Percentiles rank a stretch among this genome's conserved stretches.
Evolutionary conservation across 495 filamentous ascomycete genomes (phyloP).

Genomic region (Geopyxis carbonaria): DNA sequence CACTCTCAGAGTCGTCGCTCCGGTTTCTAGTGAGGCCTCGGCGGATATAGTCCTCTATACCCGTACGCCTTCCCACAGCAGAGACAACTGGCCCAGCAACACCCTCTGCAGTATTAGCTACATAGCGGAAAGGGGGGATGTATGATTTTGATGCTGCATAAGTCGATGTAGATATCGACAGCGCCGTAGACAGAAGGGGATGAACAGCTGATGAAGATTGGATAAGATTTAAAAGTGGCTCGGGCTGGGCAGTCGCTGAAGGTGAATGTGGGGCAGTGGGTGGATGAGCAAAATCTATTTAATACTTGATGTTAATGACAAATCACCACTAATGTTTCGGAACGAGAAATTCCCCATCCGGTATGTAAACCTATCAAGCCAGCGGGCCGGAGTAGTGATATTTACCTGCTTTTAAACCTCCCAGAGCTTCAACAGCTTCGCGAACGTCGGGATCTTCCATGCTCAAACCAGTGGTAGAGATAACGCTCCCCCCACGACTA

Average conservation of each 20-base stretch:
- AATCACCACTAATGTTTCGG: background rate
- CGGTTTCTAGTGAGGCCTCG: constrained; percentile 36
- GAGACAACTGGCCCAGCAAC: constrained; percentile 68
- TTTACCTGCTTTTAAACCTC: constrained; percentile 66
- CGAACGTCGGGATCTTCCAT: constrained; percentile 72
- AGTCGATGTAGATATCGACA: constrained; percentile 61
- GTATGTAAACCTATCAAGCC: constrained; percentile 24
- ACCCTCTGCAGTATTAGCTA: constrained; percentile 72
- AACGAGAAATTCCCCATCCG: constrained; percentile 21
- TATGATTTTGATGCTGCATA: constrained; percentile 75
- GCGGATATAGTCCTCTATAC: constrained; percentile 63
- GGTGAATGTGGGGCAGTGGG: constrained; percentile 8
- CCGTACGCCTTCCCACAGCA: constrained; percentile 62
- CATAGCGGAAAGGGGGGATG: constrained; percentile 63
- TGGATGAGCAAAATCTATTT: constrained; percentile 14
- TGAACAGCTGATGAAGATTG: constrained; percentile 26
- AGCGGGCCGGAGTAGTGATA: background rate
- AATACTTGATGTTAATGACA: constrained; percentile 5
- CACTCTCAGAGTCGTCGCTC: constrained; percentile 34
- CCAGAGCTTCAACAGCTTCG: constrained; percentile 70
- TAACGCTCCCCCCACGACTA: constrained; percentile 32
- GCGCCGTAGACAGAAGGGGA: constrained; percentile 52
- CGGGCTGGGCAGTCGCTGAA: constrained; percentile 35
- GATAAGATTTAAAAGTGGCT: constrained; percentile 33
- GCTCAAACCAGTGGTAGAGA: constrained; percentile 32